Evolutionary conservation across 1,284 basidiomycete genomes (phyloP).

Genomic region (Heterobasidion irregulare): DNA sequence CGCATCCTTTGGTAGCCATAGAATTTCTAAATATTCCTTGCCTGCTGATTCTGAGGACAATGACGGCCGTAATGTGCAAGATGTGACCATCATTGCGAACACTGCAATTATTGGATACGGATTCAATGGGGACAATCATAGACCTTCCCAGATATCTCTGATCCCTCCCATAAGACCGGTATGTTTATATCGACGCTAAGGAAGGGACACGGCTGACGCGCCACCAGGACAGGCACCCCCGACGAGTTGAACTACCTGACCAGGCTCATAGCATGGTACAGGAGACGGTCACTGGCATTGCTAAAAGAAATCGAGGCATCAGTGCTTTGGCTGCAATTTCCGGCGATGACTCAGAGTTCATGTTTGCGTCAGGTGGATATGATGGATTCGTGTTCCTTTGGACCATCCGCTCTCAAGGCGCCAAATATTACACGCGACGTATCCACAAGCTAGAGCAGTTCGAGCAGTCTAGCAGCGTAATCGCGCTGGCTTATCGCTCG

Average conservation of each 20-base stretch:
- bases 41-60: slow-evolving; percentile 27
- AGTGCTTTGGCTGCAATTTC: slow-evolving; percentile 27
- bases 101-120: slow-evolving; percentile 17
- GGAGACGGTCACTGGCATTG: slow-evolving; percentile 12
- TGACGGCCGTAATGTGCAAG: slow-evolving; percentile 33
- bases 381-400: slow-evolving; percentile 33
- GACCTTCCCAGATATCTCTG: slow-evolving; percentile 1
- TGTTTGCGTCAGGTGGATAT: slow-evolving; percentile 35
- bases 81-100: slow-evolving; percentile 36
- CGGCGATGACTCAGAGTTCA: slow-evolving; percentile 19
- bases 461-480: slow-evolving; percentile 13
- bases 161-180: slow-evolving; percentile 12
- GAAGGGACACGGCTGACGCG: not conserved
- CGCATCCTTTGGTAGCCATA: slow-evolving; percentile 17
- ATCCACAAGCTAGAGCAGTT: slow-evolving; percentile 17
- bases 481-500: slow-evolving; percentile 26
- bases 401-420: slow-evolving; percentile 21
- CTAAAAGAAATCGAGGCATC: slow-evolving; percentile 25
- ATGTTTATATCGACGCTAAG: slow-evolving; percentile 9
- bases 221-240: not conserved
- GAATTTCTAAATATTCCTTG: slow-evolving; percentile 33
- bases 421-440: not conserved
- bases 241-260: slow-evolving; percentile 20
- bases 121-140: slow-evolving; percentile 6
- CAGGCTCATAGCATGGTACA: slow-evolving; percentile 17